These are phyloP conservation scores for Malbranchea cinnamomea DNA, from an alignment of 2,329 filamentous ascomycete species.

Conservation along the genomic window DNA sequence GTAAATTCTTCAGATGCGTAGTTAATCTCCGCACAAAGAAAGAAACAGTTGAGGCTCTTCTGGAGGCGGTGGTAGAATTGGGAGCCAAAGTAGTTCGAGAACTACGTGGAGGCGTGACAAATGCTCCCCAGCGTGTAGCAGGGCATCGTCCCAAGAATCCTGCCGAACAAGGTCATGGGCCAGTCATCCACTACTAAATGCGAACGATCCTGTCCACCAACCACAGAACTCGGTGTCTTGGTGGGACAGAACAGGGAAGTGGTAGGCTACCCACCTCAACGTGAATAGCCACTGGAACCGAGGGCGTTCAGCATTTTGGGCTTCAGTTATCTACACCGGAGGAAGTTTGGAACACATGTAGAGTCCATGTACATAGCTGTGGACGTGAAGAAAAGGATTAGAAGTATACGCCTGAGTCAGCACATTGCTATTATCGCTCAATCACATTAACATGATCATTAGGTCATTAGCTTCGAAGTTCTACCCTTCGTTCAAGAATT, in stretches of 20 bases:
- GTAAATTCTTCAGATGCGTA: conserved; percentile 55
- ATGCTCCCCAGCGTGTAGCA: conserved; percentile 1
- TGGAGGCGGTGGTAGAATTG: conserved; percentile 42
- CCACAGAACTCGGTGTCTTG: too few species aligned
- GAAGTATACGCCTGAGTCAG: too few species aligned
- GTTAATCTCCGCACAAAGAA: conserved; percentile 47
- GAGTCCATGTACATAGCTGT: too few species aligned
- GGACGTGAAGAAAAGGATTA: too few species aligned
- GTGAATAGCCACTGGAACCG: too few species aligned
- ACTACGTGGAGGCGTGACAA: conserved; percentile 5
- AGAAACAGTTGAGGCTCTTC: conserved; percentile 47
- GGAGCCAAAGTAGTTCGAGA: conserved; percentile 20
- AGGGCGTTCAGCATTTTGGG: too few species aligned
- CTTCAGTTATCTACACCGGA: too few species aligned
- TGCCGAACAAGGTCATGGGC: conserved; percentile 21
- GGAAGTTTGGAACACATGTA: too few species aligned
- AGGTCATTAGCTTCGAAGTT: conserved; percentile 26
- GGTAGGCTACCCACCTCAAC: too few species aligned
- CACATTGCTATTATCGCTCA: too few species aligned
- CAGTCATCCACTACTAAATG: conserved; percentile 15
- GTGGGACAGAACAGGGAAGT: conserved; percentile 1
- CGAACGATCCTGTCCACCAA: too few species aligned
- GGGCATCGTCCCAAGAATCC: conserved; percentile 12
- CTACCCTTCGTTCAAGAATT: conserved; percentile 31
- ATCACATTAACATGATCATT: neutral